Evolutionary conservation across 2,329 filamentous ascomycete species (phyloP), one percentile per base, ranked within the genome.

Genomic region (Fusarium ambrosium): DNA sequence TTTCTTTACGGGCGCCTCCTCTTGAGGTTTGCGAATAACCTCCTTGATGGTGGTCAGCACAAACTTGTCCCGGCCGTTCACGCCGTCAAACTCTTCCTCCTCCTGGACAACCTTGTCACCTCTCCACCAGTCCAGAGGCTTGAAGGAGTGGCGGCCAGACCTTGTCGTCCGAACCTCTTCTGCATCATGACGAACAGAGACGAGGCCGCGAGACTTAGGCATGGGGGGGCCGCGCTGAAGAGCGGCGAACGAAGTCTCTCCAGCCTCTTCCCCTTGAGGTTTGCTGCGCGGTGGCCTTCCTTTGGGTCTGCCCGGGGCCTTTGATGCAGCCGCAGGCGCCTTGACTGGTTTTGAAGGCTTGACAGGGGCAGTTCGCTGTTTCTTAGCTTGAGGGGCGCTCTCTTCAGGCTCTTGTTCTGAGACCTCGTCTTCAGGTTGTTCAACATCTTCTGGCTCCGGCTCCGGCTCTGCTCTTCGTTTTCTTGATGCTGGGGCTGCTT

Each of bases 101-200:
- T 92, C 91, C 79, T 92, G 94, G 24, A 95, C 89, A 56, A 93
- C 90, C 64, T 90, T 90, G 81, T 98, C 96, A 75, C 95, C 95
- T 78, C 92, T 92, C 96, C 96, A 98, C 81, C 89, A 97, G 29
- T 94, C 91, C 37, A 98, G 84, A 1, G 95, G 97, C 70, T 91
- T 90, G 71, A 94, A 92, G 11, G 94, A 94, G 62, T 91, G 90
- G 66, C 97, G 91, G 3, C 95, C 95, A 14, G 93, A 96, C 64
- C 95, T 92, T 61, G 92, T 94, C 53, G 87, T 89, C 34, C 87
- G 86, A 71, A 89, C 85, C 29, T 84, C 86, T 63, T 91, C 87
- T 1, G 85, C 81, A 10, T 86, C 85, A 36, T 85, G 85, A 48
- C 87, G 86, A 62, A 87, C 80, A 61, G 89, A 89, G 27, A 90